phyloP scores from a whole-genome alignment of 2,329 filamentous ascomycete genomes.

The Aphanoascus verrucosus region DNA sequence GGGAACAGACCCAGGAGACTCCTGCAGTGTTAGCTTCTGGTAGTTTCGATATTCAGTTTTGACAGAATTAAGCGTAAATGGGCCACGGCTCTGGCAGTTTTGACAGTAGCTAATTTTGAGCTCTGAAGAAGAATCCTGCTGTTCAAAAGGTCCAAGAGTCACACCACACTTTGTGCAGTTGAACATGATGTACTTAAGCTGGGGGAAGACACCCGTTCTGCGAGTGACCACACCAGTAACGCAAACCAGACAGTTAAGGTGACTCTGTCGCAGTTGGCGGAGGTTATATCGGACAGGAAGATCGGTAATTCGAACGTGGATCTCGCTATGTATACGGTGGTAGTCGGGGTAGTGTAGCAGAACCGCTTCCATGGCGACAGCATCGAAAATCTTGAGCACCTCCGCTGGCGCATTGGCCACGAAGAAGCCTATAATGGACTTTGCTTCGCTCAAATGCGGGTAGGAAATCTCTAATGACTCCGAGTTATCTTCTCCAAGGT shows the following conservation, averaged over 20 bases:
- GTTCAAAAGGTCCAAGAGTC: constrained; percentile 77
- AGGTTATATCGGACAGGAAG: constrained; percentile 91
- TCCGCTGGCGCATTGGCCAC: constrained; percentile 91
- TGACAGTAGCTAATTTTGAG: constrained; percentile 96
- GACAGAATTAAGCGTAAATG: constrained; percentile 91
- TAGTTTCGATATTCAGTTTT: constrained; percentile 98
- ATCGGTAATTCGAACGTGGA: constrained; percentile 93
- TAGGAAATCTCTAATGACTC: constrained; percentile 96
- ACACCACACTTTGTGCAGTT: constrained; percentile 88
- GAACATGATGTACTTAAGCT: constrained; percentile 97
- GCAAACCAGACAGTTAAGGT: constrained; percentile 88
- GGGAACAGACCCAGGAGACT: constrained; percentile 92
- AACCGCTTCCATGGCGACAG: constrained; percentile 92
- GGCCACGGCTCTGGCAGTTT: constrained; percentile 87
- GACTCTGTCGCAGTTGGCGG: constrained; percentile 84
- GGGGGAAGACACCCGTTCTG: constrained; percentile 88
- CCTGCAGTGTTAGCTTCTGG: constrained; percentile 92
- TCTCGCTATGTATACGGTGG: constrained; percentile 92
- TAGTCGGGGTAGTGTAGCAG: constrained; percentile 96
- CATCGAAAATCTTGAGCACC: constrained; percentile 89
- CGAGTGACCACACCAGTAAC: constrained; percentile 93
- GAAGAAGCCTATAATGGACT: constrained; percentile 91
- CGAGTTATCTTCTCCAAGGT: constrained; percentile 92
- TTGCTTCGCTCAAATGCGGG: constrained; percentile 77
- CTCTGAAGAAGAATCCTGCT: constrained; percentile 92